Percentiles rank a stretch among this genome's conserved stretches.
Conservation (phyloP, 2,329 filamentous ascomycete species). For the Onygenales sp. region DNA sequence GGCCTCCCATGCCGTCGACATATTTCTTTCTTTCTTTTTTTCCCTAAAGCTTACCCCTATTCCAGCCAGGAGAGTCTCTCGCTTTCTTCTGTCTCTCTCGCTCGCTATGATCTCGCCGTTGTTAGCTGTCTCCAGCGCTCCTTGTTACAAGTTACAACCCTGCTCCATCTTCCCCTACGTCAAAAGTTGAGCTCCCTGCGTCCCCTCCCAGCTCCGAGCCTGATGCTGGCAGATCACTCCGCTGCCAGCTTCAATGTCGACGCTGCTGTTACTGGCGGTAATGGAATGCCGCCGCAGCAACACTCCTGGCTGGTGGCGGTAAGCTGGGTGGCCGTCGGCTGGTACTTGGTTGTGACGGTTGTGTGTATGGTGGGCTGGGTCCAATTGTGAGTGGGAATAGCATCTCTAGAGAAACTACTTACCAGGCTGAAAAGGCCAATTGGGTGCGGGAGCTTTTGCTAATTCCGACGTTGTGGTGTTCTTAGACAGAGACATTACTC, state of each 20-base stretch:
- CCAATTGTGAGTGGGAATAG: slow-evolving; percentile 43
- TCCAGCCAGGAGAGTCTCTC: neutral
- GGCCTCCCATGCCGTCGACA: neutral
- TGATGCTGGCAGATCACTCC: slow-evolving; percentile 2
- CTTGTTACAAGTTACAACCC: neutral
- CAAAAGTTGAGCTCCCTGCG: neutral
- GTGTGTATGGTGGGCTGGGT: slow-evolving; percentile 51
- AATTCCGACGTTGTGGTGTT: slow-evolving; percentile 9
- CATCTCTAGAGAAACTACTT: neutral
- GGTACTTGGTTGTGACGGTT: slow-evolving; percentile 46
- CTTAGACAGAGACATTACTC: slow-evolving; percentile 48
- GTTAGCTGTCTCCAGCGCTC: neutral
- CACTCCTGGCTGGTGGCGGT: slow-evolving; percentile 28
- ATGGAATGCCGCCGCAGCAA: slow-evolving; percentile 4
- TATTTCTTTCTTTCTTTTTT: neutral
- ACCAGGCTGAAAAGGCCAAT: neutral
- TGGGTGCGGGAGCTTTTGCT: neutral
- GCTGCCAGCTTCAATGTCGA: slow-evolving; percentile 3
- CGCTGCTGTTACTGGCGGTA: slow-evolving; percentile 8
- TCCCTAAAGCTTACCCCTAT: neutral
- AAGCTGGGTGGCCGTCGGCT: slow-evolving; percentile 41
- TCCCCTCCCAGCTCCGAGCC: neutral
- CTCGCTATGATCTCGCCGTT: neutral
- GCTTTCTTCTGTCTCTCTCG: neutral
- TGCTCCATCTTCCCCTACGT: neutral